Conservation (phyloP, 179 eudicot species). For the Spinacia oleracea region DNA sequence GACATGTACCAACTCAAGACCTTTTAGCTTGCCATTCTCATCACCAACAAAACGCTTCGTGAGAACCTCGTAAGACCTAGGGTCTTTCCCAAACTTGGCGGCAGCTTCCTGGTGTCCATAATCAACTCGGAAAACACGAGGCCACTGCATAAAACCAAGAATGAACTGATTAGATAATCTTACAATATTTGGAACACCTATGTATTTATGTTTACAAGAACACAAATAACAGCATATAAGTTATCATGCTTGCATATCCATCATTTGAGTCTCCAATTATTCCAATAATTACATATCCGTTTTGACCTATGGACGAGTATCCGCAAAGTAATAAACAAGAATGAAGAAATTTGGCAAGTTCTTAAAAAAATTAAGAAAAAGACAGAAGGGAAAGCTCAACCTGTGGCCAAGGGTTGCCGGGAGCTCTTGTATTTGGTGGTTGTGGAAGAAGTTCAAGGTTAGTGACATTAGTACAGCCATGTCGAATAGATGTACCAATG, state of each 20-base stretch:
- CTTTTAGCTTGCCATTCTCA: slow-evolving; percentile 77
- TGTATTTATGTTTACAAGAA: neutral
- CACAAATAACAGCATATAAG: too few species aligned
- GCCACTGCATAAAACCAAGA: slow-evolving; percentile 77
- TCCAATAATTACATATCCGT: too few species aligned
- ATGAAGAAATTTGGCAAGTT: neutral
- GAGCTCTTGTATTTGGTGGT: slow-evolving; percentile 86
- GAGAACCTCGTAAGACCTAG: slow-evolving; percentile 83
- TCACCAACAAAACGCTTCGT: slow-evolving; percentile 90
- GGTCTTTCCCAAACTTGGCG: slow-evolving; percentile 92
- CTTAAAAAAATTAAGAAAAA: neutral
- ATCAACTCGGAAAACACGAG: slow-evolving; percentile 91
- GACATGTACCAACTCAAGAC: slow-evolving; percentile 79
- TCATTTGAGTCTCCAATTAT: too few species aligned
- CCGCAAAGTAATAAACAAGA: neutral
- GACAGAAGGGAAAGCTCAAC: slow-evolving; percentile 36
- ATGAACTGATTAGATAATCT: neutral
- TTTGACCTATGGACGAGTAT: too few species aligned
- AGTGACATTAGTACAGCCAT: slow-evolving; percentile 72
- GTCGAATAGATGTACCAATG: slow-evolving; percentile 92
- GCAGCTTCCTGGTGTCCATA: slow-evolving; percentile 98
- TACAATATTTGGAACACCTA: neutral
- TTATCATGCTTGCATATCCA: too few species aligned
- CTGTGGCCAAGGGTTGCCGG: slow-evolving; percentile 99
- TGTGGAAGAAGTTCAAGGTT: slow-evolving; percentile 92